Evolutionary conservation across 495 filamentous ascomycete species (phyloP), one percentile per base, ranked within the genome.

Genomic region (Trichoderma reesei): DNA sequence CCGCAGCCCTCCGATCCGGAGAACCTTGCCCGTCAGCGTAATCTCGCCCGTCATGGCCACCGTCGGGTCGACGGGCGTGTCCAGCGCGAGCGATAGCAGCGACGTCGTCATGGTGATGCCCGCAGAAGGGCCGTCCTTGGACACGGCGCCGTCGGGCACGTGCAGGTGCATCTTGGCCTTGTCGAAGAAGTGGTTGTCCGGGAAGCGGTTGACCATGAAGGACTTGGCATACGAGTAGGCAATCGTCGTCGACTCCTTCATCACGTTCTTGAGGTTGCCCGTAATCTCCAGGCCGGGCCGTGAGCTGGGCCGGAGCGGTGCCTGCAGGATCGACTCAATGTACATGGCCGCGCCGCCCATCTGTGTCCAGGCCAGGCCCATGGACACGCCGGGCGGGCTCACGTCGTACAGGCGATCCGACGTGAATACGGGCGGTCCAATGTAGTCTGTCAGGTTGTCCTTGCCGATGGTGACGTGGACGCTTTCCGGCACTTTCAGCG

Each of bases 21-120:
- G 78, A 6, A 99, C 93, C 76, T 98, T 98, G 37, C 95, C 95
- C 26, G 95, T 99, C 61, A 99, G 89, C 0, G 95, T 99, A 68
- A 99, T 77, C 77, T 99, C 95, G 67, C 95, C 95, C 26, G 95
- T 99, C 95, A 99, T 99, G 60, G 95, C 93, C 70, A 98, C 86
- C 34, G 90, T 90, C 3, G 91, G 88, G 70, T 93, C 84, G 44
- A 99, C 78, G 34, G 86, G 81, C 65, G 83, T 80, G 64, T 95
- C 85, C 66, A 98, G 71, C 33, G 90, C 92, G 70, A 98, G 78
- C 56, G 87, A 91, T 41, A 99, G 77, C 67, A 99, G 74, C 66
- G 90, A 90, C 39, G 91, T 96, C 48, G 95, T 90, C 94, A 99
- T 98, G 31, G 95, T 97, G 68, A 98, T 88, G 71, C 95, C 95